A percentile compares a stretch with the other conserved stretches of the same genome.
phyloP scores from a whole-genome alignment of 257 asterid species.

The Linderniella brevidens region DNA sequence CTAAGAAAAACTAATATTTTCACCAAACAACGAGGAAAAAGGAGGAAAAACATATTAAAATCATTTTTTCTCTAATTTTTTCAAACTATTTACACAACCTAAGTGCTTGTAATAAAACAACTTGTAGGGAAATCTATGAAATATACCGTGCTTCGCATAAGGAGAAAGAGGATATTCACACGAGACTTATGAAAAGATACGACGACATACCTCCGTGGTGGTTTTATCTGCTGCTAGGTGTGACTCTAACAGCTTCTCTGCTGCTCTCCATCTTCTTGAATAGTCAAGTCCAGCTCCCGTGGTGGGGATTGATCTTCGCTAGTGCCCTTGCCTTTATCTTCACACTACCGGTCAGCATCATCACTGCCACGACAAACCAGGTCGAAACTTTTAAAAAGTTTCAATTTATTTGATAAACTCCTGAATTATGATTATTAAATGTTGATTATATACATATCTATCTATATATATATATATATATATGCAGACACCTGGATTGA shows the following conservation, averaged over 20 bases:
- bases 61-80: too few species aligned
- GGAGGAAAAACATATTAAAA: too few species aligned
- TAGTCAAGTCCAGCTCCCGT: constrained; percentile 52
- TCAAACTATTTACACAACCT: too few species aligned
- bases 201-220: constrained; percentile 65
- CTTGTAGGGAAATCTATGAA: constrained; percentile 28
- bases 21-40: too few species aligned
- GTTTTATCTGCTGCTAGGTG: constrained; percentile 25
- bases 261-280: constrained; percentile 39
- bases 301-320: constrained; percentile 68
- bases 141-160: constrained; percentile 17
- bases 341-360: constrained; percentile 59
- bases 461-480: not conserved
- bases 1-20: too few species aligned
- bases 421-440: not conserved
- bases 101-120: not conserved
- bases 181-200: constrained; percentile 52
- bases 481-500: constrained; percentile 51
- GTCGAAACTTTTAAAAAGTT: constrained; percentile 10
- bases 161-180: constrained; percentile 48
- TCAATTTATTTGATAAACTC: too few species aligned
- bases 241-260: constrained; percentile 31
- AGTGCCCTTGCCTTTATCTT: constrained; percentile 25
- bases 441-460: too few species aligned
- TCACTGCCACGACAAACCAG: constrained; percentile 73